Percentiles rank a stretch among this genome's conserved stretches.
Evolutionary conservation across 768 basidiomycete genomes (phyloP).

Genomic region (Naganishia friedmannii): DNA sequence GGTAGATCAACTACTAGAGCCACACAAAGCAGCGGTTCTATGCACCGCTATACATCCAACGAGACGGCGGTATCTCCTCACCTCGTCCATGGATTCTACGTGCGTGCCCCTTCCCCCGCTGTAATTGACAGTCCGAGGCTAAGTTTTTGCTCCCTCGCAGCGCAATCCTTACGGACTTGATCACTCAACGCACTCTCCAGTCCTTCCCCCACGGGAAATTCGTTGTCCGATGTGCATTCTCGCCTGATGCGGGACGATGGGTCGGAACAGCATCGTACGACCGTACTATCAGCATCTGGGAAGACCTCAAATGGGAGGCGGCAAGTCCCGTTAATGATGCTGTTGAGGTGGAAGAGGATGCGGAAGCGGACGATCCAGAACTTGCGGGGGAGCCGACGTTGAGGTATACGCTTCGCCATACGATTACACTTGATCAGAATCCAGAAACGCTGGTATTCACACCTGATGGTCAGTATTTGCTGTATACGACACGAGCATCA

Average conservation of each 20-base stretch:
- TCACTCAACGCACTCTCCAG: slow-evolving; percentile 42
- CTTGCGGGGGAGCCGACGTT: slow-evolving; percentile 43
- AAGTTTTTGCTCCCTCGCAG: slow-evolving; percentile 21
- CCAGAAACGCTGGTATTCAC: slow-evolving; percentile 48
- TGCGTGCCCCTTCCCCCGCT: slow-evolving; percentile 32
- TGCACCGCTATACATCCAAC: slow-evolving; percentile 43
- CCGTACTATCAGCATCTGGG: slow-evolving; percentile 42
- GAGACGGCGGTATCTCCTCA: slow-evolving; percentile 44
- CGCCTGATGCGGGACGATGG: slow-evolving; percentile 37
- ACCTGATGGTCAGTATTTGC: slow-evolving; percentile 37
- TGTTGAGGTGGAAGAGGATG: slow-evolving; percentile 28
- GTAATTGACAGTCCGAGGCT: not conserved
- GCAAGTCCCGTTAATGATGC: no score
- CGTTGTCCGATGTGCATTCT: slow-evolving; percentile 45
- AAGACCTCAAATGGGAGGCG: slow-evolving; percentile 14
- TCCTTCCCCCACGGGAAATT: slow-evolving; percentile 45
- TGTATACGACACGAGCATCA: slow-evolving; percentile 42
- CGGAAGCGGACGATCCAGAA: slow-evolving; percentile 40
- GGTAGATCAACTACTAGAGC: slow-evolving; percentile 43
- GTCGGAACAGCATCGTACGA: slow-evolving; percentile 49
- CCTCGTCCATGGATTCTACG: slow-evolving; percentile 51
- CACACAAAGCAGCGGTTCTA: slow-evolving; percentile 46
- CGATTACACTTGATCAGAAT: slow-evolving; percentile 38
- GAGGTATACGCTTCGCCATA: slow-evolving; percentile 37
- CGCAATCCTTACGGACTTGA: slow-evolving; percentile 46